A percentile compares a stretch with the other conserved stretches of the same genome.
Evolutionary conservation across 1,139 yeast species (phyloP).

Genomic region (Debaryomyces coudertii): DNA sequence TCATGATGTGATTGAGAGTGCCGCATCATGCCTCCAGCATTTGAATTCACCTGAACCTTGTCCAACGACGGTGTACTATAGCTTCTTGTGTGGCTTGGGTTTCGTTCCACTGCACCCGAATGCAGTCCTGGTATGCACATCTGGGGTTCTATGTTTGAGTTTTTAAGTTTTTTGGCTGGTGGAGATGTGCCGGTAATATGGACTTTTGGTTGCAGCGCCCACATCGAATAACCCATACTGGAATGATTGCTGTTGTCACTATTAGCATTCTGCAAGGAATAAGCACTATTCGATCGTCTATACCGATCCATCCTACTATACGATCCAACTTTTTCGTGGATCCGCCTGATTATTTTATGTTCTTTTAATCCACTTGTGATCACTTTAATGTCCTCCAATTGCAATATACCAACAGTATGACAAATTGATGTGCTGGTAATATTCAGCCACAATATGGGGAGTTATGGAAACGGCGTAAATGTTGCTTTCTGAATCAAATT

Average conservation of each 20-base stretch:
- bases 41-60: background rate
- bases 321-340: constrained; percentile 11
- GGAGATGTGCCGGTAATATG: background rate
- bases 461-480: background rate
- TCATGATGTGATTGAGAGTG: background rate
- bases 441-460: background rate
- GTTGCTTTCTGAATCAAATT: background rate
- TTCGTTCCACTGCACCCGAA: constrained; percentile 16
- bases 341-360: background rate
- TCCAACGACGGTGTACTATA: constrained; percentile 1
- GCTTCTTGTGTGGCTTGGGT: constrained; percentile 17
- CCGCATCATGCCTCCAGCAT: background rate
- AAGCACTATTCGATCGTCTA: constrained; percentile 2
- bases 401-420: background rate
- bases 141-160: background rate
- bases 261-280: constrained; percentile 1
- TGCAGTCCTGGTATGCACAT: constrained; percentile 8
- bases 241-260: background rate
- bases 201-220: background rate
- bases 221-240: constrained; percentile 3
- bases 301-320: constrained; percentile 17
- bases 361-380: background rate
- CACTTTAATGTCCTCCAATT: background rate
- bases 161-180: background rate
- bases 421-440: background rate